phyloP scores from a whole-genome alignment of 23 red algal genomes.

The Gracilaria vermiculophylla region DNA sequence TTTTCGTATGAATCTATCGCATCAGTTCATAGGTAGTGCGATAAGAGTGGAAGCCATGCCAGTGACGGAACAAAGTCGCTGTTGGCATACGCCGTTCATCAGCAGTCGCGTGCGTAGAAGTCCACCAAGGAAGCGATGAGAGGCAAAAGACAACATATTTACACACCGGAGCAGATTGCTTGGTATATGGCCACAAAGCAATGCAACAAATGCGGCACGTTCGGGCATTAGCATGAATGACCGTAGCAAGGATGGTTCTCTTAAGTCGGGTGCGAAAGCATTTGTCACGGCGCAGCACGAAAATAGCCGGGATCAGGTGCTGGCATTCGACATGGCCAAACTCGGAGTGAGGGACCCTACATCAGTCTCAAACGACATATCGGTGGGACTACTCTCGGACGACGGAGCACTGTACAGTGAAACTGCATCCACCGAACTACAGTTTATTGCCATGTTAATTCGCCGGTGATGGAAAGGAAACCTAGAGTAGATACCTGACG shows the following conservation, averaged over 20 bases:
- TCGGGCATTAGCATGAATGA: conserved; percentile 25
- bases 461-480: not conserved
- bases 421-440: not conserved
- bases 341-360: not conserved
- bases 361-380: not conserved
- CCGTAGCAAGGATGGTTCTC: conserved; percentile 1
- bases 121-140: not conserved
- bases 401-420: conserved; percentile 34
- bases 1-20: not conserved
- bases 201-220: conserved; percentile 26
- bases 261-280: conserved; percentile 6
- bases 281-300: not conserved
- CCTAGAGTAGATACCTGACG: not conserved
- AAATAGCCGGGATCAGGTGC: not conserved
- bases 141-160: too few species aligned
- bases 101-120: too few species aligned
- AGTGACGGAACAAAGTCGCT: too few species aligned
- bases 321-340: not conserved
- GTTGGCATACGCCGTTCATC: not conserved
- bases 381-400: conserved; percentile 2
- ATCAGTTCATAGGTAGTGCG: not conserved
- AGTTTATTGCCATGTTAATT: not conserved
- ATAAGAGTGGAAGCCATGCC: too few species aligned
- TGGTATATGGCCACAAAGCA: conserved; percentile 1
- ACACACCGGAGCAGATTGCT: conserved; percentile 13